These are phyloP conservation scores for Pseudonitzschia pungens DNA, from an alignment of 108 stramenopile species.

Conservation along the genomic window DNA sequence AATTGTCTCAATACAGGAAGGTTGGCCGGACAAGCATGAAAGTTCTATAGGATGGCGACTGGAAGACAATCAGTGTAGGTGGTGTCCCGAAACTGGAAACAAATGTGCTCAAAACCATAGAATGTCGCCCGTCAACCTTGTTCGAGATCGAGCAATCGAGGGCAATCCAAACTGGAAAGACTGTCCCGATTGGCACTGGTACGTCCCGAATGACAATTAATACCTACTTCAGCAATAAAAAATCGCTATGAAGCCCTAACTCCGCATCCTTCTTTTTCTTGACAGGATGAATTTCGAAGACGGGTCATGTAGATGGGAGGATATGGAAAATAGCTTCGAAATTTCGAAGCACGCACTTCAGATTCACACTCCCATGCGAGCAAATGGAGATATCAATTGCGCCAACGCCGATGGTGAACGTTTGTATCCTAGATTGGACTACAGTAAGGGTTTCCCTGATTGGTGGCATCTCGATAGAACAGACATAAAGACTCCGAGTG, in stretches of 20 bases:
- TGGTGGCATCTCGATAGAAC: slow-evolving; percentile 53
- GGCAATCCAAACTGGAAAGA: slow-evolving; percentile 30
- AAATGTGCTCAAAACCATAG: slow-evolving; percentile 32
- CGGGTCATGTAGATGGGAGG: slow-evolving; percentile 44
- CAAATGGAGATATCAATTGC: slow-evolving; percentile 39
- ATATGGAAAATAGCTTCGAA: slow-evolving; percentile 32
- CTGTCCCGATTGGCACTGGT: slow-evolving; percentile 49
- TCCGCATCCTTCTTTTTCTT: neutral
- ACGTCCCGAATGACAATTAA: neutral
- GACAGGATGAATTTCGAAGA: slow-evolving; percentile 42
- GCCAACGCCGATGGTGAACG: slow-evolving; percentile 21
- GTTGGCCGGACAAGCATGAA: slow-evolving; percentile 47
- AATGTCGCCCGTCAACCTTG: slow-evolving; percentile 64
- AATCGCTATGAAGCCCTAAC: neutral
- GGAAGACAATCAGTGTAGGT: slow-evolving; percentile 37
- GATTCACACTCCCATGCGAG: slow-evolving; percentile 27
- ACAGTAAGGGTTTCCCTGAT: slow-evolving; percentile 46
- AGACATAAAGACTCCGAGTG: slow-evolving; percentile 62
- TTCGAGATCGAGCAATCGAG: slow-evolving; percentile 49
- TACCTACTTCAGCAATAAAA: neutral
- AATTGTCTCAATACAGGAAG: slow-evolving; percentile 18
- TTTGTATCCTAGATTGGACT: slow-evolving; percentile 36
- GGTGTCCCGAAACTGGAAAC: slow-evolving; percentile 42
- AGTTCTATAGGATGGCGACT: slow-evolving; percentile 35
- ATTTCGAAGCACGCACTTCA: slow-evolving; percentile 37